Evolutionary conservation across 179 eudicot species (phyloP).

Genomic region (Amaranthus tricolor): DNA sequence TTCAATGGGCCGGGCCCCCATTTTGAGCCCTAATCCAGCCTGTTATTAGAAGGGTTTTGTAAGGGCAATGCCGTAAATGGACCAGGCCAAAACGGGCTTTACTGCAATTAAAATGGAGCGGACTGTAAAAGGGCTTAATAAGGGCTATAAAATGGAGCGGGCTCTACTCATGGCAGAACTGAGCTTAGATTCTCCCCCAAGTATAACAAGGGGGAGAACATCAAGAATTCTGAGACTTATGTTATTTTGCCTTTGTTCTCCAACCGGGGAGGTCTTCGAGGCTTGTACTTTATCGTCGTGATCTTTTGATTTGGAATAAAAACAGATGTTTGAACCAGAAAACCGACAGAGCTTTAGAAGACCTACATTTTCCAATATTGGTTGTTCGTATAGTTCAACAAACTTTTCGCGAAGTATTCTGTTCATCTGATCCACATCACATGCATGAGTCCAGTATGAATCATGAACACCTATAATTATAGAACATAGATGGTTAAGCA

Average conservation of each 20-base stretch:
- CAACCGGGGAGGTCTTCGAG: background rate
- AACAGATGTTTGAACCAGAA: background rate
- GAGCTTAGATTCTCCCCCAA: too few relatives aligned
- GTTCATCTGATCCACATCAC: conserved; percentile 88
- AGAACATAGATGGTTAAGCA: background rate
- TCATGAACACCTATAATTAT: conserved; percentile 81
- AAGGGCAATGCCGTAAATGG: too few relatives aligned
- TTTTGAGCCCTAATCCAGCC: too few relatives aligned
- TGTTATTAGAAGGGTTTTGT: too few relatives aligned
- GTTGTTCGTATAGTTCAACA: conserved; percentile 85
- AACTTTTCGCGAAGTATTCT: conserved; percentile 79
- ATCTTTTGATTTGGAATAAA: background rate
- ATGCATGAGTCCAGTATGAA: conserved; percentile 99
- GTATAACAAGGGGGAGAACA: background rate
- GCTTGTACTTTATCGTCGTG: background rate
- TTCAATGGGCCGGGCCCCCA: too few relatives aligned
- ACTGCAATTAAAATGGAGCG: too few relatives aligned
- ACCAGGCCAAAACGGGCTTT: too few relatives aligned
- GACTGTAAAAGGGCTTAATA: too few relatives aligned
- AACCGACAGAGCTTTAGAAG: too few relatives aligned
- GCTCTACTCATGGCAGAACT: too few relatives aligned
- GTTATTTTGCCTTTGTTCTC: background rate
- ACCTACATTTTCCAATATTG: conserved; percentile 89
- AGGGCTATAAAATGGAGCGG: too few relatives aligned
- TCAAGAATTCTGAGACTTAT: background rate